Conservation (phyloP, 768 basidiomycete species). For the Pulveroboletus sp. region DNA sequence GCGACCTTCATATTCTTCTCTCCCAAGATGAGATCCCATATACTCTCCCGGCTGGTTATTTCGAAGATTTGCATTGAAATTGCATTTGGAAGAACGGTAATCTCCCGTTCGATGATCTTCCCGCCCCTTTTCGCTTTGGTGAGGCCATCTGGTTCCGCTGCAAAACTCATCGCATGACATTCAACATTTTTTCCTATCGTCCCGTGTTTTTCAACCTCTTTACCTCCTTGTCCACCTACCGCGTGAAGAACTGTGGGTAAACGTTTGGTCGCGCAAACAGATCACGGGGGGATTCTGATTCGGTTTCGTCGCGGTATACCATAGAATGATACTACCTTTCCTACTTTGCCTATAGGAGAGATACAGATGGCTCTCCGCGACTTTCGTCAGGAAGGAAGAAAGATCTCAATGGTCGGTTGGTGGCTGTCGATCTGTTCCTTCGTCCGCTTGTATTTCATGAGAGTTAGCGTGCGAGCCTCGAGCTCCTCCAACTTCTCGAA, state of each 20-base stretch:
- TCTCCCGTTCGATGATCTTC: slow-evolving; percentile 19
- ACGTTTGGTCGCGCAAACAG: slow-evolving; percentile 34
- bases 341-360: slow-evolving; percentile 37
- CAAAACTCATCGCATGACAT: slow-evolving; percentile 7
- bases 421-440: slow-evolving; percentile 20
- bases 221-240: slow-evolving; percentile 25
- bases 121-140: not conserved
- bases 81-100: slow-evolving; percentile 1
- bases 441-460: slow-evolving; percentile 18
- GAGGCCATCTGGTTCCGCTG: slow-evolving; percentile 1
- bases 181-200: slow-evolving; percentile 18
- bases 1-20: not conserved
- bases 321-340: slow-evolving; percentile 50
- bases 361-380: slow-evolving; percentile 47
- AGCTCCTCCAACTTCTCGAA: slow-evolving; percentile 10
- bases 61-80: not conserved
- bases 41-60: not conserved
- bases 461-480: slow-evolving; percentile 17
- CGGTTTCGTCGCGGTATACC: slow-evolving; percentile 47
- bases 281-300: slow-evolving; percentile 50
- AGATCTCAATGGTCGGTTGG: slow-evolving; percentile 29
- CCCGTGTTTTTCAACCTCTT: slow-evolving; percentile 20
- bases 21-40: slow-evolving; percentile 3
- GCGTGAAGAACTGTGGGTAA: slow-evolving; percentile 38
- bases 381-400: slow-evolving; percentile 26